Evolutionary conservation across 108 stramenopile species (phyloP), one percentile per base, ranked within the genome.

Genomic region (Nannochloropsis salina): DNA sequence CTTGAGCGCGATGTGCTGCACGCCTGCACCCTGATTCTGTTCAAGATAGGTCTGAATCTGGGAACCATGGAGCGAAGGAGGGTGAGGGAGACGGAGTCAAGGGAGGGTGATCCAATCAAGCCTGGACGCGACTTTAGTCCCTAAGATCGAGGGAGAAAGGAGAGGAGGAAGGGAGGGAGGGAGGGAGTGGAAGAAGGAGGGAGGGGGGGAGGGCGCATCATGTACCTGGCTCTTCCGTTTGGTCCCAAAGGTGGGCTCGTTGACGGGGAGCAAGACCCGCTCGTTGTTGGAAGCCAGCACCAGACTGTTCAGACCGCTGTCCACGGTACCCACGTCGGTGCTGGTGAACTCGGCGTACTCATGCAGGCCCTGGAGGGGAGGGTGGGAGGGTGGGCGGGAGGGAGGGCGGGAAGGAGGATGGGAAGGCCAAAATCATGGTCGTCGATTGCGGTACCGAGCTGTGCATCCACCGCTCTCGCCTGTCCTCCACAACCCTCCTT

Each of bases 1-100:
- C 85, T 94, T 94, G 44, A 96, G 88, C 22, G 95, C 95, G 41
- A 96, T 85, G 87, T 96, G 95, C 85, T 96, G 95, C 44, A 96
- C 86, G 12, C 95, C 95, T 8, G 94, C 88, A 9, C 95, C 95
- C 31, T 93, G 92, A 83, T 96, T 95, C 83, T 94, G 93, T 87
- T 96, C 95, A 5, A 96, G 85, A 80, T 91, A 96, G 9, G 94
- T 96, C 81, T 95, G 93, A 15, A 51, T 51, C 47, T 51, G 47
- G 31, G 31, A 31, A 31, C 31, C 31, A 31, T 31, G 31, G 31
- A 51, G 47, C 1, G 47, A 51, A 15, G 47, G 47, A 51, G 47
- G 47, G 47, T 12, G 47, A 1, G 47, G 47, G 1, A 15, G 47
- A 51, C 15, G 10, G 47, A 51, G 47, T 10, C 10, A 51, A 15